Evolutionary conservation across 2,329 filamentous ascomycete species (phyloP).

Genomic region (Didymella arachidicola): DNA sequence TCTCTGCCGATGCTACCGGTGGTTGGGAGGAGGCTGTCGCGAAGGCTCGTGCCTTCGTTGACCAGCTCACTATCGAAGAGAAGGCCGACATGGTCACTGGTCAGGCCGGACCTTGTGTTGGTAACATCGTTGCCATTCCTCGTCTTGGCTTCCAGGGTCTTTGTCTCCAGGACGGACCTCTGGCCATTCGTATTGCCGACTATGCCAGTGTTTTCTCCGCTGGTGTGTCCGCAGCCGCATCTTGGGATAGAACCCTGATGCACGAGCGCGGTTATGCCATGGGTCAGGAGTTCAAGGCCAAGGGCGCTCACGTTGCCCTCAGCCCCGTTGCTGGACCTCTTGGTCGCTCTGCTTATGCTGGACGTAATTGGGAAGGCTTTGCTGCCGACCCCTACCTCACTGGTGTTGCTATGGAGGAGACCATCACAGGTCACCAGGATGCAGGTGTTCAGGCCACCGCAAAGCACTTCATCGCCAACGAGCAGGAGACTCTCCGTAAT

Average conservation of each 20-base stretch:
- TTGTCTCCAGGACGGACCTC: conserved; percentile 52
- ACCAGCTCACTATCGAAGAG: conserved; percentile 43
- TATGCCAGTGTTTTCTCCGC: conserved; percentile 52
- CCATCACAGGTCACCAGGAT: conserved; percentile 52
- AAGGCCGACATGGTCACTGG: conserved; percentile 49
- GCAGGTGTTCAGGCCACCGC: conserved; percentile 54
- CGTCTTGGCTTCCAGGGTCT: conserved; percentile 51
- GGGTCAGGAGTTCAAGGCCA: conserved; percentile 46
- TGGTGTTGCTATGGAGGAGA: conserved; percentile 52
- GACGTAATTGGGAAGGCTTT: conserved; percentile 58
- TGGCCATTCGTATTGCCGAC: conserved; percentile 47
- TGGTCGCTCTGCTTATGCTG: conserved; percentile 52
- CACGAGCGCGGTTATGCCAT: conserved; percentile 50
- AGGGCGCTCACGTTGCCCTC: conserved; percentile 54
- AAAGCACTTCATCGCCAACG: conserved; percentile 67
- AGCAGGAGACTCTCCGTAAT: conserved; percentile 63
- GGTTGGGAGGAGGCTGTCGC: conserved; percentile 46
- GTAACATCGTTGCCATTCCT: conserved; percentile 54
- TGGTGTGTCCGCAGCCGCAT: conserved; percentile 47
- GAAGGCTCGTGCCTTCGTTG: conserved; percentile 44
- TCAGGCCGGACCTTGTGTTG: conserved; percentile 63
- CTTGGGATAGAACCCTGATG: conserved; percentile 52
- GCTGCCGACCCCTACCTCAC: conserved; percentile 55
- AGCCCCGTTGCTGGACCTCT: conserved; percentile 61
- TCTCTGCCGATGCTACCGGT: conserved; percentile 38